Conservation (phyloP, 116 monocot species). For the Trichopus zeylanicus region DNA sequence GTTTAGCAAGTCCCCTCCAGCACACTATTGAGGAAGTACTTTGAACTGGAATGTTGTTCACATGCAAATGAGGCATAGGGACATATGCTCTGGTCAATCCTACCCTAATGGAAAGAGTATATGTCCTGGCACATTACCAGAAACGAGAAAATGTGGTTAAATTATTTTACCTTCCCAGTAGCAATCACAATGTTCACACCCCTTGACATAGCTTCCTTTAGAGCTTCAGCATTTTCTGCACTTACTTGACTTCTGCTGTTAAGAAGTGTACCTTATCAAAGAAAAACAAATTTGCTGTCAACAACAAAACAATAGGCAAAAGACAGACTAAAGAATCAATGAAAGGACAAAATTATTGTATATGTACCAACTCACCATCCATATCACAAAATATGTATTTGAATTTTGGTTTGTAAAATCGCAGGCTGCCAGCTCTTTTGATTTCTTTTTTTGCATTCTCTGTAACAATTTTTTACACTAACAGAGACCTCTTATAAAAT, state of each 20-base stretch:
- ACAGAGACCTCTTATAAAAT: conserved; percentile 18
- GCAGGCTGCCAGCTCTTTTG: conserved; percentile 49
- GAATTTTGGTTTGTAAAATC: conserved; percentile 76
- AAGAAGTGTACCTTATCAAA: conserved; percentile 71
- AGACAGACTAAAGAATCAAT: not conserved
- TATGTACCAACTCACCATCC: conserved; percentile 62
- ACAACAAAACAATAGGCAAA: conserved; percentile 1
- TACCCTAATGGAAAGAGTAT: too few species aligned
- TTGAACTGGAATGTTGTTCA: too few species aligned
- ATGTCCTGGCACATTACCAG: not conserved
- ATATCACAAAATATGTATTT: conserved; percentile 93
- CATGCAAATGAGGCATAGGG: too few species aligned
- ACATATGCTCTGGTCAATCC: too few species aligned
- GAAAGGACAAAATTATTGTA: not conserved
- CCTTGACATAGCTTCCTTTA: conserved; percentile 75
- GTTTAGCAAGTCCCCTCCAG: too few species aligned
- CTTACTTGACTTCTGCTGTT: conserved; percentile 81
- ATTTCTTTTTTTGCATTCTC: conserved; percentile 24
- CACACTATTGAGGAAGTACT: too few species aligned
- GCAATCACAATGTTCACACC: conserved; percentile 88
- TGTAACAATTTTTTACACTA: conserved; percentile 45
- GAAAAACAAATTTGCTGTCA: not conserved
- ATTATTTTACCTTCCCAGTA: conserved; percentile 77
- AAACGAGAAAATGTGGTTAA: not conserved
- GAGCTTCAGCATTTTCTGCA: conserved; percentile 59